Conservation (phyloP, 768 basidiomycete species). For the Suillus variegatus region DNA sequence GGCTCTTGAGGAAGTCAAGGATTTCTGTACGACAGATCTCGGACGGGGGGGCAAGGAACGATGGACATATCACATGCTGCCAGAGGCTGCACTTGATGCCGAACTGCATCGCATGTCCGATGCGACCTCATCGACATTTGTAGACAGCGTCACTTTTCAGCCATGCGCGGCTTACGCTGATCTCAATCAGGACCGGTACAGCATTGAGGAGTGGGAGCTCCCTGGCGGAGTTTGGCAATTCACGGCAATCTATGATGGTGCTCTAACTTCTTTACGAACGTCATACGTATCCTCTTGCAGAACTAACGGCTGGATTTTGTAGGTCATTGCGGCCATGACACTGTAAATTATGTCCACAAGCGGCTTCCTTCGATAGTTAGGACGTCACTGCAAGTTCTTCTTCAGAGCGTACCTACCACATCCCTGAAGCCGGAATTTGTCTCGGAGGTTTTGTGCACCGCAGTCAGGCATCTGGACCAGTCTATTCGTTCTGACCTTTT, state of each 20-base stretch:
- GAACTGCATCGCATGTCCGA: conserved; percentile 42
- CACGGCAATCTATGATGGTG: conserved; percentile 50
- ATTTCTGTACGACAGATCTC: conserved; percentile 55
- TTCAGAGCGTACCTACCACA: conserved; percentile 25
- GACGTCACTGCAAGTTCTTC: conserved; percentile 37
- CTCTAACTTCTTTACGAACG: conserved; percentile 7
- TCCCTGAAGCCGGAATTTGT: conserved; percentile 33
- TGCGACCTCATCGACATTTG: conserved; percentile 33
- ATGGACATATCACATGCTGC: conserved; percentile 55
- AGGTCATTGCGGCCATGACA: conserved; percentile 53
- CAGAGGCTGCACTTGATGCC: conserved; percentile 39
- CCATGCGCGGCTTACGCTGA: conserved; percentile 38
- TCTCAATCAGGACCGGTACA: conserved; percentile 44
- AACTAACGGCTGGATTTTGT: conserved; percentile 16
- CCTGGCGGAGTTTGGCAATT: conserved; percentile 44
- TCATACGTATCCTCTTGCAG: background rate
- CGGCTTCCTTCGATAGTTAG: conserved; percentile 43
- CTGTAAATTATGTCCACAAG: conserved; percentile 45
- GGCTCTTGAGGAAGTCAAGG: conserved; percentile 53
- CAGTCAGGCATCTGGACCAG: conserved; percentile 43
- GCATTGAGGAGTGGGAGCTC: conserved; percentile 42
- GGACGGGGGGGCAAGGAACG: conserved; percentile 50
- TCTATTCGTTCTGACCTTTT: conserved; percentile 45
- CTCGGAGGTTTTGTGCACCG: conserved; percentile 39
- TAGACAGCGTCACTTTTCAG: conserved; percentile 46